phyloP scores from a whole-genome alignment of 2,329 filamentous ascomycete species.

The Neospermospora avenae region DNA sequence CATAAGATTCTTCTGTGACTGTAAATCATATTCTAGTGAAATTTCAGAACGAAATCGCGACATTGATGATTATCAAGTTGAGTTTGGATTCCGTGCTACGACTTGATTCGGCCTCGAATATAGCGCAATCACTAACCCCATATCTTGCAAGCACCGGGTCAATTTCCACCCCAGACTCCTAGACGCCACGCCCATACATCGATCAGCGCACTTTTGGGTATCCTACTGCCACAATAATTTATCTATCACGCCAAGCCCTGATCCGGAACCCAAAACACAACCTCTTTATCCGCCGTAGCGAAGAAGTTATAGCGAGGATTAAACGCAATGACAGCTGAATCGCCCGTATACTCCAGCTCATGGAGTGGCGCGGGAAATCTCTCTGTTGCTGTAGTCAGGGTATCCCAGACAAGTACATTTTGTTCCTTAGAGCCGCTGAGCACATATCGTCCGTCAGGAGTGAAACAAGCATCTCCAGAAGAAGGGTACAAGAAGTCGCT shows the following conservation, averaged over 20 bases:
- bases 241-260: conserved; percentile 29
- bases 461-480: conserved; percentile 81
- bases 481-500: conserved; percentile 45
- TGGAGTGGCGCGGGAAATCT: conserved; percentile 61
- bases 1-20: no score
- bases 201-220: background rate
- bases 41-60: no score
- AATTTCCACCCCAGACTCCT: no score
- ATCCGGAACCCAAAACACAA: conserved; percentile 76
- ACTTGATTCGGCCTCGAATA: no score
- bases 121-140: no score
- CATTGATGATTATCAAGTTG: no score
- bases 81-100: no score
- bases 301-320: conserved; percentile 92
- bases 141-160: no score
- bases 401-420: conserved; percentile 86
- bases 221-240: background rate
- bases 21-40: no score
- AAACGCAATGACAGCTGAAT: conserved; percentile 74
- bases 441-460: conserved; percentile 84
- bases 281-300: conserved; percentile 82
- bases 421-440: conserved; percentile 69
- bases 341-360: conserved; percentile 63
- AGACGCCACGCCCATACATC: background rate
- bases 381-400: conserved; percentile 52